These are phyloP conservation scores for Leccinum longicurvipes DNA, from an alignment of 768 basidiomycete genomes.

Conservation along the genomic window DNA sequence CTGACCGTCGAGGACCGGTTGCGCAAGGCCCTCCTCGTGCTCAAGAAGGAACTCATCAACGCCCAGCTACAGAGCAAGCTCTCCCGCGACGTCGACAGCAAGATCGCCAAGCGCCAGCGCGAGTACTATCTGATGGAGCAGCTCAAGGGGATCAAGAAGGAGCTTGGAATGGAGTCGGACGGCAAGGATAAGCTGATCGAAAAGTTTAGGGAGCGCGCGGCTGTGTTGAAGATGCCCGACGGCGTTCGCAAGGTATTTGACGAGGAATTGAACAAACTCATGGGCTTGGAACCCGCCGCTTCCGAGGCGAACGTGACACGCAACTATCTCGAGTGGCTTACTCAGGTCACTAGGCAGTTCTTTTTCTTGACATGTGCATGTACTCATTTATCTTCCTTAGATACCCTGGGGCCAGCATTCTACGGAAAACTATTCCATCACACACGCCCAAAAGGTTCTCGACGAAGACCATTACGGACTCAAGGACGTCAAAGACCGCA, in stretches of 20 bases:
- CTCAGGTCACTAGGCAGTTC: slow-evolving; percentile 48
- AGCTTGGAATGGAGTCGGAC: slow-evolving; percentile 91
- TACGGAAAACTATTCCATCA: slow-evolving; percentile 86
- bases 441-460: slow-evolving; percentile 77
- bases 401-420: slow-evolving; percentile 98
- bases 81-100: slow-evolving; percentile 87
- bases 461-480: slow-evolving; percentile 95
- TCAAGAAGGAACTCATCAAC: slow-evolving; percentile 98
- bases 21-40: slow-evolving; percentile 83
- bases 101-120: slow-evolving; percentile 90
- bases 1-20: slow-evolving; percentile 84
- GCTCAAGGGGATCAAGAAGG: slow-evolving; percentile 94
- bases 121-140: slow-evolving; percentile 98
- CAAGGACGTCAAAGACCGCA: slow-evolving; percentile 88
- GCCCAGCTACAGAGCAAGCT: slow-evolving; percentile 93
- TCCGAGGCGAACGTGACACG: slow-evolving; percentile 92
- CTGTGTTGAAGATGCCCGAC: slow-evolving; percentile 82
- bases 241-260: slow-evolving; percentile 91
- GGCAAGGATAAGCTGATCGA: slow-evolving; percentile 94
- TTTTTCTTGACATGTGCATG: neutral
- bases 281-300: slow-evolving; percentile 85
- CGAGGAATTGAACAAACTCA: slow-evolving; percentile 89
- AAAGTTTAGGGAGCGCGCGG: slow-evolving; percentile 86
- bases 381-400: slow-evolving; percentile 33
- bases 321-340: slow-evolving; percentile 93